These are phyloP conservation scores for Xylaria telfairii DNA, from an alignment of 495 filamentous ascomycete species.

Conservation along the genomic window DNA sequence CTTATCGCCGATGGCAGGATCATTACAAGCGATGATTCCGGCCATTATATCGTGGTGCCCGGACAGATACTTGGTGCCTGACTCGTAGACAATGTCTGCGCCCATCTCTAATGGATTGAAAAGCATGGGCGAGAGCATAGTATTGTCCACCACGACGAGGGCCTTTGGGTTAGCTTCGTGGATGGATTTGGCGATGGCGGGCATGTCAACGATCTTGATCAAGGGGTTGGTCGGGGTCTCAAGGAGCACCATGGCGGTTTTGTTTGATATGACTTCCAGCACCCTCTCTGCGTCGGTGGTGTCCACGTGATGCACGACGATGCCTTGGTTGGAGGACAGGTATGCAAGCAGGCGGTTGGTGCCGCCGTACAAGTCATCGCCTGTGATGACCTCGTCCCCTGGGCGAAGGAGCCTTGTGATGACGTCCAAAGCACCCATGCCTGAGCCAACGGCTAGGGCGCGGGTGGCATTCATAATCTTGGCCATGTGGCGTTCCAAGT, in stretches of 20 bases:
- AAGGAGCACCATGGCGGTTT: slow-evolving; percentile 94
- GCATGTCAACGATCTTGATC: slow-evolving; percentile 96
- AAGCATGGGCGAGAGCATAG: slow-evolving; percentile 95
- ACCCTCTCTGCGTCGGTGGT: slow-evolving; percentile 79
- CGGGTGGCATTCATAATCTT: slow-evolving; percentile 98
- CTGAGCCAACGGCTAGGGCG: slow-evolving; percentile 89
- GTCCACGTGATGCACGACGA: slow-evolving; percentile 95
- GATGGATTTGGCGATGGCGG: slow-evolving; percentile 71
- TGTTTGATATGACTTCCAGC: slow-evolving; percentile 66
- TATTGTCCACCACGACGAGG: slow-evolving; percentile 95
- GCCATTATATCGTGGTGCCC: slow-evolving; percentile 99
- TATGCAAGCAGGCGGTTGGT: slow-evolving; percentile 94
- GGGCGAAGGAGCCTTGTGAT: slow-evolving; percentile 92
- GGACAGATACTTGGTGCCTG: slow-evolving; percentile 95
- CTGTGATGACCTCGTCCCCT: slow-evolving; percentile 95
- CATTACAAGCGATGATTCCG: slow-evolving; percentile 90
- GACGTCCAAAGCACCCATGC: slow-evolving; percentile 96
- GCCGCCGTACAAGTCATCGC: slow-evolving; percentile 95
- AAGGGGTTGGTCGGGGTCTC: slow-evolving; percentile 97
- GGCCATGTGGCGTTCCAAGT: slow-evolving; percentile 93
- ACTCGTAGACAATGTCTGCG: slow-evolving; percentile 96
- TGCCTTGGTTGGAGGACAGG: slow-evolving; percentile 82
- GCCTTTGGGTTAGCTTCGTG: slow-evolving; percentile 81
- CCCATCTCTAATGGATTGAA: slow-evolving; percentile 91
- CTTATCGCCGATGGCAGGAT: slow-evolving; percentile 78